Percentiles rank a stretch among this genome's conserved stretches.
These are phyloP conservation scores for Persicaria maculosa DNA, from an alignment of 148 eudicot species.

Conservation along the genomic window DNA sequence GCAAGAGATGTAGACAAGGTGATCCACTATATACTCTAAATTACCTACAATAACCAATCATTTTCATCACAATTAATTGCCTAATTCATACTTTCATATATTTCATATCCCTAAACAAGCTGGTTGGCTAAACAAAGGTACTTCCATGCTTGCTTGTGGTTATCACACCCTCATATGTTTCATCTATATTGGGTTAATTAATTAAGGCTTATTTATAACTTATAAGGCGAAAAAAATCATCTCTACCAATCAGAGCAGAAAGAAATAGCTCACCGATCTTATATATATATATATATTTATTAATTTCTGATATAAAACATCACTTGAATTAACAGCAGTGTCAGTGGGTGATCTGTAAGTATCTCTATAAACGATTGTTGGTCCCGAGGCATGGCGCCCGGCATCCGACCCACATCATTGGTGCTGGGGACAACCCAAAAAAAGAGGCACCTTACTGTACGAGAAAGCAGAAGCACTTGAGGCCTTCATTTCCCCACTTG, in stretches of 20 bases:
- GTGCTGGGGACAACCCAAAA: not conserved
- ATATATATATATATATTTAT: too few species aligned
- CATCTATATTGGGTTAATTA: too few species aligned
- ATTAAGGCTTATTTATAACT: too few species aligned
- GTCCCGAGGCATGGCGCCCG: not conserved
- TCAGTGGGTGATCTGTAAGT: too few species aligned
- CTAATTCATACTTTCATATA: not conserved
- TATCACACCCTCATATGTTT: too few species aligned
- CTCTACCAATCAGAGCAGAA: too few species aligned
- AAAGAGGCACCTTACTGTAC: not conserved
- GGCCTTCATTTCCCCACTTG: slow-evolving; percentile 8
- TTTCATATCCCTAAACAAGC: not conserved
- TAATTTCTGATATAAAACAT: too few species aligned
- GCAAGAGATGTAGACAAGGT: not conserved
- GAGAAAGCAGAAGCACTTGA: slow-evolving; percentile 10
- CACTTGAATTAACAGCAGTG: too few species aligned
- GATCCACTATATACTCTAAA: not conserved
- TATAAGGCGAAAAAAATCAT: too few species aligned
- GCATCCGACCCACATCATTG: not conserved
- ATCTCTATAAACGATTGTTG: too few species aligned
- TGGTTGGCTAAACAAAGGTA: not conserved
- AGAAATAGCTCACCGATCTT: too few species aligned
- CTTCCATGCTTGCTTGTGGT: not conserved
- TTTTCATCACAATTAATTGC: slow-evolving; percentile 5
- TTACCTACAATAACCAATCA: slow-evolving; percentile 1